Evolutionary conservation across 176 grass and related monocot species (phyloP), one percentile per base, ranked within the genome.

Genomic region (Aechmea fasciata): DNA sequence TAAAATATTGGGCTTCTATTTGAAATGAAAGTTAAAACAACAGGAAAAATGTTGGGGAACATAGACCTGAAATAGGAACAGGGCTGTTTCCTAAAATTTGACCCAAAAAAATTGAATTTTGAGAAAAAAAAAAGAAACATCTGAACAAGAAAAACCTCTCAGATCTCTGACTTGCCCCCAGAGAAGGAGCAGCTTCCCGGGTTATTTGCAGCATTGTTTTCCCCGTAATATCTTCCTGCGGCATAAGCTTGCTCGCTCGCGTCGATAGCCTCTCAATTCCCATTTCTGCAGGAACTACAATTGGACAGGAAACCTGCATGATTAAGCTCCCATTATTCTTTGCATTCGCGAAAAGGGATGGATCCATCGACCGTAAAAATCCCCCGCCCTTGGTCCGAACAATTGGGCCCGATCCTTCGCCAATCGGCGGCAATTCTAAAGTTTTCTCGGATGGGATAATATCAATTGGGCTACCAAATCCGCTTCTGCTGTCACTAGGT

Each of bases 211-310:
- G 83, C 78, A 97, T 87, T 51, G 83, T 79, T 78, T 87, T 99
- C 20, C 94, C 90, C 71, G 88, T 88, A 47, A 99, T 78, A 83
- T 99, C 94, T 76, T 99, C 94, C 51, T 93, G 76, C 0, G 87
- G 89, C 89, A 99, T 99, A 80, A 99, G 83, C 62, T 93, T 93
- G 55, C 84, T 99, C 64, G 89, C 89, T 69, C 93, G 94, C 77
- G 77, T 83, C 23, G 86, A 93, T 12, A 93, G 77, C 63, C 90
- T 99, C 65, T 99, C 87, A n/a, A 93, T 93, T 70, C 94, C 94
- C 75, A 99, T 99, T 74, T 99, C 94, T 69, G 89, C 89, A 3
- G 94, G 94, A n/a, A 99, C 57, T 64, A 99, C 94, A n/a, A 99
- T 83, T 0, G 89, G 94, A 13, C 81, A 81, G 49, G 94, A 99